Conservation (phyloP, 2,329 filamentous ascomycete genomes). For the Colletotrichum aenigma region DNA sequence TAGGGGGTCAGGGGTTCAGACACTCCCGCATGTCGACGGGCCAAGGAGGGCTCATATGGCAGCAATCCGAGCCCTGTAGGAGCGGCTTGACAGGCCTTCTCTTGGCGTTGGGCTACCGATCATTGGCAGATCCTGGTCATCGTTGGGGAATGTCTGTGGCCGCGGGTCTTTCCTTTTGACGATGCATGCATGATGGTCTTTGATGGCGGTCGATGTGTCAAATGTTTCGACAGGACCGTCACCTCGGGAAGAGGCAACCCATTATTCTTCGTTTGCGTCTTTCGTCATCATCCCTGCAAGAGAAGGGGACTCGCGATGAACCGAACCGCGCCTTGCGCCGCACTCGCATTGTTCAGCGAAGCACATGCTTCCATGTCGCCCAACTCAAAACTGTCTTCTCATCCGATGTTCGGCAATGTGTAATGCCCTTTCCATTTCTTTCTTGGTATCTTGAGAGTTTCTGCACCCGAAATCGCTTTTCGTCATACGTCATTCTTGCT, state of each 20-base stretch:
- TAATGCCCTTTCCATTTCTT: neutral
- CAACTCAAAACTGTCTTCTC: neutral
- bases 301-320: neutral
- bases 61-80: neutral
- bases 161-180: neutral
- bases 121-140: neutral
- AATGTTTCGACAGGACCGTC: neutral
- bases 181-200: neutral
- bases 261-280: neutral
- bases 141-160: neutral
- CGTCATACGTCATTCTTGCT: neutral
- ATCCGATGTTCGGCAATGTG: constrained; percentile 13
- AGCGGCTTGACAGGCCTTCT: neutral
- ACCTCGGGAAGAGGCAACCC: neutral
- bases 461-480: neutral
- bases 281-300: neutral
- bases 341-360: neutral
- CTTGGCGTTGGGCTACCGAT: neutral
- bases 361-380: neutral
- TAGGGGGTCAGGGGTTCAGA: neutral
- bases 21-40: neutral
- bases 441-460: neutral
- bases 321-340: neutral
- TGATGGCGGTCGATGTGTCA: neutral
- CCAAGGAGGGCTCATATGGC: neutral